Evolutionary conservation across 129 eudicot genomes (phyloP).

Genomic region (Centaurea solstitialis): DNA sequence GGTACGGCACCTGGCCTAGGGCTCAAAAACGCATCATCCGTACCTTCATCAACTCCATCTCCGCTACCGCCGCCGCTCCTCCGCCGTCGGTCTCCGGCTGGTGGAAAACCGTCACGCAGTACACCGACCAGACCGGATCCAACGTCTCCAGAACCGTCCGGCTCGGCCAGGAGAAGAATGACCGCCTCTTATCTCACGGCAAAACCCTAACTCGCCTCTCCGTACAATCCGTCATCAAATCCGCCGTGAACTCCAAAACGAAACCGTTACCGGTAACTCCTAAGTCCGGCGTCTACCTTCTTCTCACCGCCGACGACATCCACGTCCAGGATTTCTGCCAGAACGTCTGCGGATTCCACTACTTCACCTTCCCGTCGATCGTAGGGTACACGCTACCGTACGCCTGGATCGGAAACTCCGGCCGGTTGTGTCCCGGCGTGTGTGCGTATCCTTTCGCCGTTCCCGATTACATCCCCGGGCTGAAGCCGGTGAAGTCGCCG

Average conservation of each 20-base stretch:
- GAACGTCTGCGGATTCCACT: constrained; percentile 81
- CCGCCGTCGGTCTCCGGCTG: constrained; percentile 75
- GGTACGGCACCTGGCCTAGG: constrained; percentile 87
- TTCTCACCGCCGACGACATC: constrained; percentile 75
- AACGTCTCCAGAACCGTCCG: constrained; percentile 64
- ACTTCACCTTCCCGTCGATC: constrained; percentile 83
- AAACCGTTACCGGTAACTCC: constrained; percentile 75
- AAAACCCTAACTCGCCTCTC: constrained; percentile 71
- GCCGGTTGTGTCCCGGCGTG: constrained; percentile 63
- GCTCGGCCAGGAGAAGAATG: constrained; percentile 67
- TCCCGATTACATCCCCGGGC: constrained; percentile 67
- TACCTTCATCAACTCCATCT: constrained; percentile 71
- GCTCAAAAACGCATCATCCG: constrained; percentile 86
- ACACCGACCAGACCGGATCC: constrained; percentile 83
- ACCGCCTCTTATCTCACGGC: constrained; percentile 78
- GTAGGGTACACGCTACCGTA: constrained; percentile 89
- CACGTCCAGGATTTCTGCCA: constrained; percentile 78
- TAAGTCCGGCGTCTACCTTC: constrained; percentile 63
- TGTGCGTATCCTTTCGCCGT: constrained; percentile 90
- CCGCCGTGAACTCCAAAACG: constrained; percentile 61
- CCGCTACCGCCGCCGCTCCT: constrained; percentile 42
- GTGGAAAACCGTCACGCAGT: constrained; percentile 84
- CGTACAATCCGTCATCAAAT: constrained; percentile 68
- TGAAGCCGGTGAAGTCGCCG: constrained; percentile 69
- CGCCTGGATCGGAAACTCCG: constrained; percentile 91